Evolutionary conservation across 2,329 filamentous ascomycete genomes (phyloP).

Genomic region (Fusarium guadeloupense): DNA sequence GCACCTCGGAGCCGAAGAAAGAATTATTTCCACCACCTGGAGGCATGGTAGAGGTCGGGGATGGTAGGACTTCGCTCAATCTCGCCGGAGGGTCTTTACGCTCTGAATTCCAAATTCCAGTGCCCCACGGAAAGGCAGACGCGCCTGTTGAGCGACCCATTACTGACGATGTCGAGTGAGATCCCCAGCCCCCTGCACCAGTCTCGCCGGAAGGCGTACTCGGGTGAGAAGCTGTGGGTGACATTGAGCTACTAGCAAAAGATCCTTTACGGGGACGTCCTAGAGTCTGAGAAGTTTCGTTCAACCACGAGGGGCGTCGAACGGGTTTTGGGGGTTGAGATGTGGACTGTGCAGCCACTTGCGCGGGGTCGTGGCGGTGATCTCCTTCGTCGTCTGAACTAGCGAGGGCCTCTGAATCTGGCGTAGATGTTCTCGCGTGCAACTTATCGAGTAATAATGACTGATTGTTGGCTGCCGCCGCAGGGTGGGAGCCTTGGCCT

Average conservation of each 20-base stretch:
- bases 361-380: constrained; percentile 64
- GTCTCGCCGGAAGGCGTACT: constrained; percentile 78
- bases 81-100: constrained; percentile 81
- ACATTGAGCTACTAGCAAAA: constrained; percentile 79
- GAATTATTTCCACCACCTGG: constrained; percentile 54
- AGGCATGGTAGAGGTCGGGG: constrained; percentile 71
- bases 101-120: constrained; percentile 83
- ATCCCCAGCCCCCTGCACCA: constrained; percentile 62
- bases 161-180: constrained; percentile 59
- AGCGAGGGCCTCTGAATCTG: constrained; percentile 91
- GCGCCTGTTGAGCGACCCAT: constrained; percentile 60
- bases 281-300: constrained; percentile 75
- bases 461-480: constrained; percentile 65
- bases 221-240: constrained; percentile 81
- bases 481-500: constrained; percentile 56
- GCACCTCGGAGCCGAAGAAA: constrained; percentile 62
- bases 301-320: constrained; percentile 84
- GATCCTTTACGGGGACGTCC: constrained; percentile 77
- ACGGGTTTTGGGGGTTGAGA: constrained; percentile 67
- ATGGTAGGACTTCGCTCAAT: constrained; percentile 77
- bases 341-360: constrained; percentile 48
- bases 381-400: constrained; percentile 95
- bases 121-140: constrained; percentile 75
- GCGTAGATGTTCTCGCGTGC: constrained; percentile 83
- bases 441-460: constrained; percentile 78